Conservation (phyloP, 2,329 filamentous ascomycete genomes). For the Chalara sp. region DNA sequence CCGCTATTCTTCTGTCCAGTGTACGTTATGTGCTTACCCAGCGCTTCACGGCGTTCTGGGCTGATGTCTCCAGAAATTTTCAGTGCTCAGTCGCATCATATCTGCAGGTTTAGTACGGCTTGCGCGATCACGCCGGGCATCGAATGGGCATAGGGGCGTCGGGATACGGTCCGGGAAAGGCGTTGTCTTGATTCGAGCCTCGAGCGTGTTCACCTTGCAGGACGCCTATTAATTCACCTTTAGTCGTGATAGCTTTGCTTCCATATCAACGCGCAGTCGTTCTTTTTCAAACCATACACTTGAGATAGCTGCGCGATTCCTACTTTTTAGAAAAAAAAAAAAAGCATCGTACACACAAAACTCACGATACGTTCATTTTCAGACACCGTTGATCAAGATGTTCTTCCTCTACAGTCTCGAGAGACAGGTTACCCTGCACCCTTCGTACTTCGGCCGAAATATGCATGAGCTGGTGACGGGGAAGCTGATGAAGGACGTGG, state of each 20-base stretch:
- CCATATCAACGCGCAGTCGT: no score
- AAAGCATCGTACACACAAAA: no score
- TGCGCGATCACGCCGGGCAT: constrained; percentile 10
- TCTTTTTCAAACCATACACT: no score
- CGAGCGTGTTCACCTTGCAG: no score
- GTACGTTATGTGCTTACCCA: constrained; percentile 17
- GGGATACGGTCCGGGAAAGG: no score
- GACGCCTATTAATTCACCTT: no score
- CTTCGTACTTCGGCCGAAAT: constrained; percentile 92
- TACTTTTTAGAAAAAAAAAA: no score
- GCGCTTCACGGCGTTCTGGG: constrained; percentile 20
- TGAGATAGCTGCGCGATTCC: no score
- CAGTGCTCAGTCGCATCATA: constrained; percentile 18
- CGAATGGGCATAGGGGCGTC: no score
- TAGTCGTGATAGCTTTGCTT: no score
- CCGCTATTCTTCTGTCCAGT: constrained; percentile 22
- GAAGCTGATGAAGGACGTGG: constrained; percentile 85
- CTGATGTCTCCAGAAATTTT: constrained; percentile 22
- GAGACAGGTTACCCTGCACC: constrained; percentile 89
- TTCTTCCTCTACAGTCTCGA: constrained; percentile 98
- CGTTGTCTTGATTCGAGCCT: no score
- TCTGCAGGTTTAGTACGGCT: constrained; percentile 10
- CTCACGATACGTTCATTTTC: no score
- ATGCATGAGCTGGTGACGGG: constrained; percentile 88
- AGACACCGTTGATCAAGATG: constrained; percentile 45